A percentile compares a stretch with the other conserved stretches of the same genome.
Conservation (phyloP, 345 rosid species). For the Arabis alpina region DNA sequence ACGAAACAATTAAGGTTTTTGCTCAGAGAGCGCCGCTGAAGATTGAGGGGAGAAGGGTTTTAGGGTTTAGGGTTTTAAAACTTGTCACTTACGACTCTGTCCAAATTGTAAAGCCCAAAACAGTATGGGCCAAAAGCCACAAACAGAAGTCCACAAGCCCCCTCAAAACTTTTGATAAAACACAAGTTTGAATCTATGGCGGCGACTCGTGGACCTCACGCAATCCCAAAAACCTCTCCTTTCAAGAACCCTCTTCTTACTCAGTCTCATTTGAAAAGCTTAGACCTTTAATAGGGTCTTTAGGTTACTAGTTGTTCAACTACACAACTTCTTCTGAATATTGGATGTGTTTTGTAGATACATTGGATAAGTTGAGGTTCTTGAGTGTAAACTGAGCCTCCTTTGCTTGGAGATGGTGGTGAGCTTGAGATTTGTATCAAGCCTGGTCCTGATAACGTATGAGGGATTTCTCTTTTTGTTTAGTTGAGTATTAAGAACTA, state of each 20-base stretch:
- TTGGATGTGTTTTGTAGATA: conserved; percentile 54
- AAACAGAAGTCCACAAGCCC: too few species aligned
- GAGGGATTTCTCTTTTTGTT: neutral
- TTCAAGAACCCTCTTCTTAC: conserved; percentile 51
- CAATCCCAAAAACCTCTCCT: conserved; percentile 28
- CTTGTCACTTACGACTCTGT: too few species aligned
- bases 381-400: conserved; percentile 88
- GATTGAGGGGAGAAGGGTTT: too few species aligned
- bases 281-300: conserved; percentile 61
- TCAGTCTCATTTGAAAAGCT: conserved; percentile 26
- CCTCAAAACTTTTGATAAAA: too few species aligned
- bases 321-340: conserved; percentile 7
- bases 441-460: conserved; percentile 86
- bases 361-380: conserved; percentile 94
- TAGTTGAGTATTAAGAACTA: conserved; percentile 1
- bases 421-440: conserved; percentile 88
- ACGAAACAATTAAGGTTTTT: too few species aligned
- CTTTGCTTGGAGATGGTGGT: conserved; percentile 89
- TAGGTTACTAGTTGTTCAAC: conserved; percentile 9
- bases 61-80: too few species aligned
- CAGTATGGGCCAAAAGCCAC: too few species aligned
- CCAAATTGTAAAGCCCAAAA: too few species aligned
- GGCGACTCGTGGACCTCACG: conserved; percentile 57
- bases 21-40: too few species aligned
- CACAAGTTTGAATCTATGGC: too few species aligned